Evolutionary conservation across 1,284 basidiomycete genomes (phyloP), one percentile per base, ranked within the genome.

Genomic region (Malassezia slooffiae): DNA sequence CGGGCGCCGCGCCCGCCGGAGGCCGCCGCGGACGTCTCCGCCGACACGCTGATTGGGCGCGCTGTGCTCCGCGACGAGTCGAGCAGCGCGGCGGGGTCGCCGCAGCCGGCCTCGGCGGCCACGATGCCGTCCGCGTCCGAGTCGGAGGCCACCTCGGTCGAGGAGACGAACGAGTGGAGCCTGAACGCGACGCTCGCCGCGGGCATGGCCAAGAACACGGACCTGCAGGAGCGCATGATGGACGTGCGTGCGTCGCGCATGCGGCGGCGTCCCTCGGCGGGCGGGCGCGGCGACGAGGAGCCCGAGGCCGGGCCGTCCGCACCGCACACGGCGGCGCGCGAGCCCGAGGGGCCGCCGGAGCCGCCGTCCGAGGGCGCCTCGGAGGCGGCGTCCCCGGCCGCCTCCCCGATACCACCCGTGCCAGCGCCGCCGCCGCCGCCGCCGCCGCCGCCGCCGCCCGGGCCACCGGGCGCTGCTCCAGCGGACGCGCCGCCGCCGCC

Each of bases 161-260:
- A 37, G 9, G 58, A 65, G 20, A 55, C 53, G 6, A 60, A 55
- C n/a, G 61, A 65, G 34, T 62, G 65, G 63, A 65, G 60, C 43
- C 54, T 68, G 17, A 60, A 68, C 43, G 65, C 64, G 20, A 60
- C 57, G 1, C 39, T 68, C 13, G 64, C 62, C 0, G 53, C 63
- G 2, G 60, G 60, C 12, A 68, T 68, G 65, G 65, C 65, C 20
- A 48, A 53, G 23, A 62, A 68, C 44, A 46, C 57, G 3, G 62
- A 61, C 32, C 47, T 68, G 37, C 58, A 62, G 19, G 52, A 52
- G 7, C 48, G 65, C 9, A 68, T 68, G 65, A 57, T 47, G 10
- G 60, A 66, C 34, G 63, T 64, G 1, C 46, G 62, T 21, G 59
- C 52, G 16, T 58, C 55, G n/a, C 42, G 58, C 11, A 34, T 22